A percentile compares a stretch with the other conserved stretches of the same genome.
Conservation (phyloP, 495 filamentous ascomycete genomes). For the Neohortaea acidophila region DNA sequence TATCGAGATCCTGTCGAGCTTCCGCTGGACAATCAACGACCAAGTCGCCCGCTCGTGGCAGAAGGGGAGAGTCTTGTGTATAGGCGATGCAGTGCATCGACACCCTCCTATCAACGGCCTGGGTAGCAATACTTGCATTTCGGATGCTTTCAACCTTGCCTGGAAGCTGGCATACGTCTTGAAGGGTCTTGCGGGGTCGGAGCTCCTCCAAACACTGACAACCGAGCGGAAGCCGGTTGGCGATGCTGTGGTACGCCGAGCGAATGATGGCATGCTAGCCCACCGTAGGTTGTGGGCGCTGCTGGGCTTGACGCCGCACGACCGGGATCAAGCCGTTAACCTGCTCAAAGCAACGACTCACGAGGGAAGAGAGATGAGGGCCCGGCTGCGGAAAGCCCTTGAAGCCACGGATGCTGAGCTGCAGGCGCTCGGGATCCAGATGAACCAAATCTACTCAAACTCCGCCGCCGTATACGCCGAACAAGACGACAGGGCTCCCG, state of each 20-base stretch:
- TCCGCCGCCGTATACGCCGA: neutral
- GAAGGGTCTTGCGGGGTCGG: constrained; percentile 20
- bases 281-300: constrained; percentile 24
- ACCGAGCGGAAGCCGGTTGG: constrained; percentile 33
- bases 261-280: constrained; percentile 28
- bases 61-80: constrained; percentile 29
- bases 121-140: constrained; percentile 35
- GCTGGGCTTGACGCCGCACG: constrained; percentile 23
- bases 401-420: constrained; percentile 25
- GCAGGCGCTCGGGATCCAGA: constrained; percentile 28
- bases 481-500: neutral
- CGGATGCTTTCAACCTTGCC: constrained; percentile 36
- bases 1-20: constrained; percentile 25
- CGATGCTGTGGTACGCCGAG: constrained; percentile 24
- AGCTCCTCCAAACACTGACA: constrained; percentile 16
- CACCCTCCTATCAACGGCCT: constrained; percentile 36
- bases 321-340: neutral
- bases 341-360: constrained; percentile 15
- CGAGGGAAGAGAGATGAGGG: constrained; percentile 20
- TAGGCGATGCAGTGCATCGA: constrained; percentile 35
- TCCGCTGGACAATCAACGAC: constrained; percentile 27
- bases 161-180: constrained; percentile 34
- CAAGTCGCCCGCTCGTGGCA: constrained; percentile 30
- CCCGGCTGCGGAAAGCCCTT: constrained; percentile 20
- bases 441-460: constrained; percentile 28